phyloP scores from a whole-genome alignment of 2,329 filamentous ascomycete species.

The Penicillium sp. region DNA sequence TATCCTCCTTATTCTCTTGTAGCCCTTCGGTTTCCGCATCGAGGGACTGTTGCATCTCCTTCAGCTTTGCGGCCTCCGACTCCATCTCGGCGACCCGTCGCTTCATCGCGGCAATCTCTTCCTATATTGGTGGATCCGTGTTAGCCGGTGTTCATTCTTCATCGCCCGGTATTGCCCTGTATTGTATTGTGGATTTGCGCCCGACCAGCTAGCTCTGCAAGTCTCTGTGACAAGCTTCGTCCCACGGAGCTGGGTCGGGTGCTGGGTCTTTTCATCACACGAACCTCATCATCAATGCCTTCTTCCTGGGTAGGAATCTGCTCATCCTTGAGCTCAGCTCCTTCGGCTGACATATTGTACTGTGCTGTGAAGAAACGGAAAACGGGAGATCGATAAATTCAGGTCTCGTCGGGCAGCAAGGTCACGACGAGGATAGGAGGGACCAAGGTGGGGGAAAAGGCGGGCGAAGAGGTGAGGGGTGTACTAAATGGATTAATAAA shows the following conservation, averaged over 20 bases:
- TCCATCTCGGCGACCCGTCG: constrained; percentile 86
- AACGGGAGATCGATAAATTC: background rate
- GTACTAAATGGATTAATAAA: background rate
- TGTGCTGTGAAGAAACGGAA: background rate
- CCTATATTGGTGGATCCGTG: constrained; percentile 41
- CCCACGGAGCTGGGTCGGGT: background rate
- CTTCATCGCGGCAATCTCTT: constrained; percentile 90
- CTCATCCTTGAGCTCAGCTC: constrained; percentile 42
- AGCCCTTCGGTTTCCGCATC: constrained; percentile 84
- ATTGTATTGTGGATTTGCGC: background rate
- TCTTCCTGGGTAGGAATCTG: constrained; percentile 44
- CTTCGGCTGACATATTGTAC: constrained; percentile 41
- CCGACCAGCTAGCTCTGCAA: background rate
- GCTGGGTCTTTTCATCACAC: constrained; percentile 10
- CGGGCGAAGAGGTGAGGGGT: background rate
- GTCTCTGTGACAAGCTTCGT: background rate
- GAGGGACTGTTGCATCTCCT: constrained; percentile 83
- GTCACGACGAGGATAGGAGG: background rate
- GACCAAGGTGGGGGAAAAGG: background rate
- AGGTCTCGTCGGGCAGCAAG: background rate
- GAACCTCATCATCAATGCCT: constrained; percentile 51
- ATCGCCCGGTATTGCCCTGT: background rate
- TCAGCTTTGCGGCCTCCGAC: constrained; percentile 81
- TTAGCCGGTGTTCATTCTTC: constrained; percentile 2
- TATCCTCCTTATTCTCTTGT: constrained; percentile 91